Evolutionary conservation across 2,329 filamentous ascomycete genomes (phyloP).

Genomic region (Teratosphaeria viscida): DNA sequence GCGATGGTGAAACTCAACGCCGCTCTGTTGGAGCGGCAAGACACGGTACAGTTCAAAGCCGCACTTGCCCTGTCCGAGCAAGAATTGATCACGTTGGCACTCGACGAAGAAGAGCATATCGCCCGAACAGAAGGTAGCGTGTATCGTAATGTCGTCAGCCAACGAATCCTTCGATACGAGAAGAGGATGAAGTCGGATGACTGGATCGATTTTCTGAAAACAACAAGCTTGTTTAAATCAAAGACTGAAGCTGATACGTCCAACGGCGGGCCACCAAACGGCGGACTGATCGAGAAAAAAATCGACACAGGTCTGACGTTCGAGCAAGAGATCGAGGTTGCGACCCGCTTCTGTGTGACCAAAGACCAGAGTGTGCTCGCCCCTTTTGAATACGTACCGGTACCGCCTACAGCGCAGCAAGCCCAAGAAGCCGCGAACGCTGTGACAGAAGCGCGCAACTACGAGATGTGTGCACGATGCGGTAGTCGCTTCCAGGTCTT

Average conservation of each 20-base stretch:
- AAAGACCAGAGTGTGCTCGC: conserved; percentile 56
- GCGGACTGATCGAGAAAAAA: conserved; percentile 16
- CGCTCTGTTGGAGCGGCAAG: conserved; percentile 4
- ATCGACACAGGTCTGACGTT: conserved; percentile 61
- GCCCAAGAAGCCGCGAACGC: conserved; percentile 57
- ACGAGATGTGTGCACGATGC: conserved; percentile 85
- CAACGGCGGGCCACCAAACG: not conserved
- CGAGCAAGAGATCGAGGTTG: conserved; percentile 56
- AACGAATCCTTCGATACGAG: conserved; percentile 57
- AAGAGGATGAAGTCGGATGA: conserved; percentile 62
- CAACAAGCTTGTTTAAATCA: conserved; percentile 3
- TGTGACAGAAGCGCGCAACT: conserved; percentile 58
- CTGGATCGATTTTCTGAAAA: conserved; percentile 46
- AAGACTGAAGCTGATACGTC: conserved; percentile 1
- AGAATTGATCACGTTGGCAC: conserved; percentile 55
- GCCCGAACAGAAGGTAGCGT: conserved; percentile 58
- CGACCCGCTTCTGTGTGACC: conserved; percentile 44
- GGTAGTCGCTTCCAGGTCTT: conserved; percentile 82
- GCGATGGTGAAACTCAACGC: conserved; percentile 57
- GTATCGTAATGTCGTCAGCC: conserved; percentile 77
- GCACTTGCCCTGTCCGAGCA: conserved; percentile 52
- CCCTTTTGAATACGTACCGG: conserved; percentile 63
- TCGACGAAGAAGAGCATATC: conserved; percentile 69
- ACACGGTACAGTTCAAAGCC: conserved; percentile 27
- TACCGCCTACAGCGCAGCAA: conserved; percentile 53